These are phyloP conservation scores for Sedum album DNA, from an alignment of 164 flowering plant genomes.

Conservation along the genomic window DNA sequence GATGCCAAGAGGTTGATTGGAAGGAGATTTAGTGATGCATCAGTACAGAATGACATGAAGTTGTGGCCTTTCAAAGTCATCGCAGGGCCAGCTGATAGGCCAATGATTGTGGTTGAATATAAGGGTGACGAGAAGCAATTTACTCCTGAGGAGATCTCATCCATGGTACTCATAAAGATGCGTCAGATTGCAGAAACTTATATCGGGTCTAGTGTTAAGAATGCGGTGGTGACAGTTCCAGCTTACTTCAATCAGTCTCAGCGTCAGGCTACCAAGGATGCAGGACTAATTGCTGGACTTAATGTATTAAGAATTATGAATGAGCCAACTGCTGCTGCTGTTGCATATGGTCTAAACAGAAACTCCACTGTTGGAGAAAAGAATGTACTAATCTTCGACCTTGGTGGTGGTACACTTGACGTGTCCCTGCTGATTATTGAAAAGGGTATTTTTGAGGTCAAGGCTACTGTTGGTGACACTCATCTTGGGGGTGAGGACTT, in stretches of 20 bases:
- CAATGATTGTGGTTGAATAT: neutral
- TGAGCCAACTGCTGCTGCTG: conserved; percentile 53
- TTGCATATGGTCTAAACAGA: conserved; percentile 49
- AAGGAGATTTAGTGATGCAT: conserved; percentile 22
- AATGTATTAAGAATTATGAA: conserved; percentile 42
- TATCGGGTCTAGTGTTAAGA: conserved; percentile 24
- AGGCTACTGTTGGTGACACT: neutral
- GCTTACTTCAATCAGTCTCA: conserved; percentile 40
- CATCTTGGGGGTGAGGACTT: neutral
- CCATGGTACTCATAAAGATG: neutral
- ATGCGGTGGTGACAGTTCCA: conserved; percentile 15
- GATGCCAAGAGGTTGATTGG: conserved; percentile 27
- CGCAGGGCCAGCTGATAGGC: conserved; percentile 2
- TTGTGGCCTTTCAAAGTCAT: neutral
- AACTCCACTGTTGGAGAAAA: conserved; percentile 16
- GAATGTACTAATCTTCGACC: neutral
- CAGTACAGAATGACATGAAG: conserved; percentile 31
- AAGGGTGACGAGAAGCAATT: neutral
- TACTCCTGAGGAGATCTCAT: neutral
- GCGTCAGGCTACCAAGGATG: conserved; percentile 42
- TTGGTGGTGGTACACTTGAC: neutral
- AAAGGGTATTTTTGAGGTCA: neutral
- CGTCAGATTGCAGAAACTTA: neutral
- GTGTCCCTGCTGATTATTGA: neutral
- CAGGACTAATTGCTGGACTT: conserved; percentile 35